Conservation (phyloP, 805 yeast species). For the Saturnispora gosingensis region DNA sequence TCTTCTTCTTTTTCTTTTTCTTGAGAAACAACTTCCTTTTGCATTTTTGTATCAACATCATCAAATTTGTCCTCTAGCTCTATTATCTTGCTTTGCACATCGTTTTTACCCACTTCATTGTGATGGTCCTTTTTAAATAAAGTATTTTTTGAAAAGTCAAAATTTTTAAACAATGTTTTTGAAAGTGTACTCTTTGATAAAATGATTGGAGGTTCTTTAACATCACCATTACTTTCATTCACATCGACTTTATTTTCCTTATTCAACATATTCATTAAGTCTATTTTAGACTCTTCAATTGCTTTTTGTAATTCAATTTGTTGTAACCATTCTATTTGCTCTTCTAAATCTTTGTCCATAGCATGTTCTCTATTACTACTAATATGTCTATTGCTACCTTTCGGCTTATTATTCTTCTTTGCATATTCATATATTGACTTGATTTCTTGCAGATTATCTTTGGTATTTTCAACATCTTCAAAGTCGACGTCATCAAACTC, state of each 20-base stretch:
- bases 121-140: not conserved
- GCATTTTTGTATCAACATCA: conserved; percentile 2
- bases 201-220: conserved; percentile 17
- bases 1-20: conserved; percentile 17
- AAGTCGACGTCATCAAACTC: conserved; percentile 31
- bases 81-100: not conserved
- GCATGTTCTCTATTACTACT: conserved; percentile 12
- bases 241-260: conserved; percentile 13
- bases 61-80: not conserved
- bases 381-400: conserved; percentile 12
- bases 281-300: conserved; percentile 37
- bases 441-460: conserved; percentile 21
- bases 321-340: conserved; percentile 15
- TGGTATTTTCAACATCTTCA: conserved; percentile 13
- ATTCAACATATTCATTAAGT: conserved; percentile 26
- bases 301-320: conserved; percentile 34
- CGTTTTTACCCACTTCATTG: not conserved
- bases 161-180: conserved; percentile 7
- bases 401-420: conserved; percentile 14
- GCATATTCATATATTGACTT: conserved; percentile 28
- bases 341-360: conserved; percentile 10
- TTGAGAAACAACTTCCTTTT: not conserved
- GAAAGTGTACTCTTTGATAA: conserved; percentile 17
- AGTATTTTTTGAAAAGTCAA: conserved; percentile 3
- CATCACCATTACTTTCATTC: not conserved